Conservation (phyloP, 257 asterid species). For the Rauvolfia tetraphylla region DNA sequence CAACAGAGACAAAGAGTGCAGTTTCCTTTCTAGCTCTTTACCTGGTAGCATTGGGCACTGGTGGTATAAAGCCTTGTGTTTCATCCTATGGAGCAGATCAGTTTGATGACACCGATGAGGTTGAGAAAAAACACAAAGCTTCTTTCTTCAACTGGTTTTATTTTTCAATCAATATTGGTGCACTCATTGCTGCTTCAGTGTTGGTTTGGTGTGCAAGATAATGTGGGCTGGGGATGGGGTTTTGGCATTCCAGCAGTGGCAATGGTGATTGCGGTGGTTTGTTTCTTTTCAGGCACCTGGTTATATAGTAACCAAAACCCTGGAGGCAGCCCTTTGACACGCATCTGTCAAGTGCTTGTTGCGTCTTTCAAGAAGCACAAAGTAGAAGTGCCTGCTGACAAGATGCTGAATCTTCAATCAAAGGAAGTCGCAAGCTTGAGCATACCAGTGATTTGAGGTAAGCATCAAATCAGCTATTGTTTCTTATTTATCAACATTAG, state of each 20-base stretch:
- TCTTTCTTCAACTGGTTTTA: slow-evolving; percentile 73
- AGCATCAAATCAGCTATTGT: slow-evolving; percentile 7
- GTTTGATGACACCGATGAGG: slow-evolving; percentile 61
- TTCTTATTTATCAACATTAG: background rate
- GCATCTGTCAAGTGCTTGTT: slow-evolving; percentile 59
- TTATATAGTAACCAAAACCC: slow-evolving; percentile 65
- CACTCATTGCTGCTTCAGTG: slow-evolving; percentile 53
- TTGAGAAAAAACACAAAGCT: slow-evolving; percentile 51
- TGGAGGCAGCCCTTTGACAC: slow-evolving; percentile 71
- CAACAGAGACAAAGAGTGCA: slow-evolving; percentile 40
- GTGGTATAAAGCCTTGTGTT: slow-evolving; percentile 79
- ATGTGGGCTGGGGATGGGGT: slow-evolving; percentile 74
- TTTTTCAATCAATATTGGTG: slow-evolving; percentile 60
- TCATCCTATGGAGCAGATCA: slow-evolving; percentile 78
- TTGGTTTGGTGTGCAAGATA: slow-evolving; percentile 55
- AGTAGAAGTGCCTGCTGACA: slow-evolving; percentile 42
- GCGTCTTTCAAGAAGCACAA: slow-evolving; percentile 49
- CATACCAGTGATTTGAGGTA: slow-evolving; percentile 48
- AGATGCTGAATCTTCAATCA: slow-evolving; percentile 41
- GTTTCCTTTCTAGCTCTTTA: slow-evolving; percentile 49
- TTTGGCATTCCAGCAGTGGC: slow-evolving; percentile 62
- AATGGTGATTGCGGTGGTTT: slow-evolving; percentile 50
- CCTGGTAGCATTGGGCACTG: slow-evolving; percentile 62
- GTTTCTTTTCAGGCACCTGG: slow-evolving; percentile 63
- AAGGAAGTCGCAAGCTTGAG: slow-evolving; percentile 59